Percentiles rank a stretch among this genome's conserved stretches.
Conservation (phyloP, 179 eudicot genomes). For the Beta corolliflora region DNA sequence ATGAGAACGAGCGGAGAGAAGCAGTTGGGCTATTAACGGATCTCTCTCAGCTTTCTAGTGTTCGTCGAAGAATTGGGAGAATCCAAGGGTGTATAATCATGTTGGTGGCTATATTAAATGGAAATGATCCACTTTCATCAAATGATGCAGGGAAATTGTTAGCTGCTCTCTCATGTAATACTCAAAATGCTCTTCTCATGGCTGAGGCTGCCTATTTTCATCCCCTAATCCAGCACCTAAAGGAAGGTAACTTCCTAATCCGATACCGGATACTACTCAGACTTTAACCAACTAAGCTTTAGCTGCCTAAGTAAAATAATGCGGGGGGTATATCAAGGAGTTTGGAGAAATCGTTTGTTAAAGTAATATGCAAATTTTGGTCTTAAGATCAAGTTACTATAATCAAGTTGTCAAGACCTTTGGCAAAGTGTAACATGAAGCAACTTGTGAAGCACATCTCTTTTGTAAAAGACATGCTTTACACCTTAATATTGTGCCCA, state of each 20-base stretch:
- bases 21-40: conserved; percentile 70
- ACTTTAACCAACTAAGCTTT: no score
- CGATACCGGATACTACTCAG: no score
- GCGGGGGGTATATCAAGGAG: no score
- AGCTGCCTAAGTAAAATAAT: no score
- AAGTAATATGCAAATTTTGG: neutral
- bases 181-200: conserved; percentile 96
- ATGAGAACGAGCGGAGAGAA: conserved; percentile 67
- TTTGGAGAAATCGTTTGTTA: neutral
- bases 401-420: conserved; percentile 2
- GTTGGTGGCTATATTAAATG: conserved; percentile 74
- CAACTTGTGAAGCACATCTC: conserved; percentile 25
- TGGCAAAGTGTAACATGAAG: conserved; percentile 29
- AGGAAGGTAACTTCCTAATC: conserved; percentile 55
- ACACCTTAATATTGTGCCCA: neutral
- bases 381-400: no score
- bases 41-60: conserved; percentile 51
- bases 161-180: conserved; percentile 58
- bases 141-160: conserved; percentile 66
- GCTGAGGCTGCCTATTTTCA: conserved; percentile 92
- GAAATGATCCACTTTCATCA: conserved; percentile 64
- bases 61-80: conserved; percentile 70
- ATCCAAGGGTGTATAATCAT: conserved; percentile 83
- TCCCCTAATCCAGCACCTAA: conserved; percentile 76
- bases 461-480: conserved; percentile 18